A percentile compares a stretch with the other conserved stretches of the same genome.
Conservation (phyloP, 768 basidiomycete species). For the Lactarius tabidus region DNA sequence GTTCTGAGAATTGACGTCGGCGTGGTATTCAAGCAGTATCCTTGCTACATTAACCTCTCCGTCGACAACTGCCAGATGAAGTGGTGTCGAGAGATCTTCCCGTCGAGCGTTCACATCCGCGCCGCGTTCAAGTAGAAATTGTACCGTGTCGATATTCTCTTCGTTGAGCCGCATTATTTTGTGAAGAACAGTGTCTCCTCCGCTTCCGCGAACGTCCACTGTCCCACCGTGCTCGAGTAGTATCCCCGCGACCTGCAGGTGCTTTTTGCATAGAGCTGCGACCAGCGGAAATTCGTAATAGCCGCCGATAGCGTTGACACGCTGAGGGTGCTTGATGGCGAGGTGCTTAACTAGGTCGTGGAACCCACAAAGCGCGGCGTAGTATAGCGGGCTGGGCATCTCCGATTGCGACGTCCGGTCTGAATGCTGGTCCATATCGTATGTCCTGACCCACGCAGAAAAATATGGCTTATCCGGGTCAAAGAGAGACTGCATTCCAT, state of each 20-base stretch:
- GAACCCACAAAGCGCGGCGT: neutral
- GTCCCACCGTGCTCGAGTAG: neutral
- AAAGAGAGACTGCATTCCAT: neutral
- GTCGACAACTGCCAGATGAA: neutral
- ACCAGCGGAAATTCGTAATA: neutral
- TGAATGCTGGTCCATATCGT: neutral
- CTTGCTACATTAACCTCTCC: neutral
- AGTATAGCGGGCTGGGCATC: neutral
- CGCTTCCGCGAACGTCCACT: neutral
- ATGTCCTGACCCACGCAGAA: neutral
- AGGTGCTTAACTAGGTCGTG: neutral
- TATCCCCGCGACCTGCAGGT: neutral
- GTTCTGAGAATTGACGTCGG: neutral
- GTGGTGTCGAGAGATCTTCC: neutral
- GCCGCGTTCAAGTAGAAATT: neutral
- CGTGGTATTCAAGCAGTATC: neutral
- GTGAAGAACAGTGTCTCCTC: neutral
- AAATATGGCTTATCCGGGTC: conserved; percentile 8
- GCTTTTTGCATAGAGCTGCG: neutral
- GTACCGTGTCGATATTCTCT: neutral
- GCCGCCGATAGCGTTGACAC: neutral
- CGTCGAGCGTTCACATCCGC: neutral
- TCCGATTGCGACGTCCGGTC: neutral
- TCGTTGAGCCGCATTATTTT: neutral
- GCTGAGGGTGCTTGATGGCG: neutral